phyloP scores from a whole-genome alignment of 345 rosid species.

The Melaleuca alternifolia region DNA sequence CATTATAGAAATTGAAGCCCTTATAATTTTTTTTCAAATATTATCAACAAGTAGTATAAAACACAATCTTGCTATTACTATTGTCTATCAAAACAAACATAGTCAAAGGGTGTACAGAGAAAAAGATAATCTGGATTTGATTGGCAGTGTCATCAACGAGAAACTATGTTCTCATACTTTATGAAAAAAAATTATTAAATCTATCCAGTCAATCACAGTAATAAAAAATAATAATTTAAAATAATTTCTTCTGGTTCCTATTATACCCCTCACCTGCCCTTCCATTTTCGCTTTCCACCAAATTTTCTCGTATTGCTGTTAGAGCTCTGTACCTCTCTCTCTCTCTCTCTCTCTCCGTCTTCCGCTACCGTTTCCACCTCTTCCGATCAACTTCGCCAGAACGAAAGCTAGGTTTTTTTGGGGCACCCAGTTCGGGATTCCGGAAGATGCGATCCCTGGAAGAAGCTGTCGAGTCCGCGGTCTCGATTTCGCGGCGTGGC shows the following conservation, averaged over 20 bases:
- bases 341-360: neutral
- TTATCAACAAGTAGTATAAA: neutral
- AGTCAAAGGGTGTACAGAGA: neutral
- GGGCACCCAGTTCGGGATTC: neutral
- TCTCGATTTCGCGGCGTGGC: neutral
- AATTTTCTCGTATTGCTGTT: conserved; percentile 18
- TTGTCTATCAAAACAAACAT: neutral
- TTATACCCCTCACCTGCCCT: neutral
- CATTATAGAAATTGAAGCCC: neutral
- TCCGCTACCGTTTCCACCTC: neutral
- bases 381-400: neutral
- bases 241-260: neutral
- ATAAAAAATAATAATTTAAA: neutral
- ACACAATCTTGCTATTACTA: accelerated
- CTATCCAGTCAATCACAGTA: neutral
- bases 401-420: neutral
- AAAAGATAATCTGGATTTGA: neutral
- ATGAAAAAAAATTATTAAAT: neutral
- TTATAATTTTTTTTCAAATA: neutral
- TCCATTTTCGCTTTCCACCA: neutral
- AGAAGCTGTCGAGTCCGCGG: neutral
- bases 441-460: neutral
- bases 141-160: neutral
- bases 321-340: neutral
- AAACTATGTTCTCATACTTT: neutral